Percentiles rank a stretch among this genome's conserved stretches.
phyloP scores from a whole-genome alignment of 441 rosid species.

The Pelargonium fulgidum region DNA sequence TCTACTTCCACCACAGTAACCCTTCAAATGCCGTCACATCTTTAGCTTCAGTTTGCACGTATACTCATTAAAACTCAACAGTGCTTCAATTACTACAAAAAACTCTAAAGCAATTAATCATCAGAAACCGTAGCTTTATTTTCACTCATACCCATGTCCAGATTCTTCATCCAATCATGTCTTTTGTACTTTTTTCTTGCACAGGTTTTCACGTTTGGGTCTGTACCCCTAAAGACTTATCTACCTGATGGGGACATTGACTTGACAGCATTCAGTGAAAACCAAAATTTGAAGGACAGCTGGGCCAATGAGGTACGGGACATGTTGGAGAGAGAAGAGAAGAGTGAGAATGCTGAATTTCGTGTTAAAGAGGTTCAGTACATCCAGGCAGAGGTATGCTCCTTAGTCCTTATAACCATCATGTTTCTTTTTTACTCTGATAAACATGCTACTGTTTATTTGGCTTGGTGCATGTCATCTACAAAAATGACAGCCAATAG shows the following conservation, averaged over 20 bases:
- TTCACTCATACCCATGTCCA: not conserved
- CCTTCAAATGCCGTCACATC: too few relatives aligned
- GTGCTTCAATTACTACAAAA: too few relatives aligned
- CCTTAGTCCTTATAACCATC: not conserved
- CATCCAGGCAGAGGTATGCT: conserved; percentile 20
- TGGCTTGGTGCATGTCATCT: not conserved
- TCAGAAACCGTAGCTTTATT: not conserved
- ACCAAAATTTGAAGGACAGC: conserved; percentile 12
- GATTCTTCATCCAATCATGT: not conserved
- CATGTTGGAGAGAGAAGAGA: conserved; percentile 18
- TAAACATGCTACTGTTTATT: conserved; percentile 4
- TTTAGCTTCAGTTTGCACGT: too few relatives aligned
- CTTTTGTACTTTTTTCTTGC: not conserved
- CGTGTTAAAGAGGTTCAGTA: conserved; percentile 20
- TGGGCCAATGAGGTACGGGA: conserved; percentile 18
- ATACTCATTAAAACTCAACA: too few relatives aligned
- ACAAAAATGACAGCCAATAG: too few relatives aligned
- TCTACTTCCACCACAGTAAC: too few relatives aligned
- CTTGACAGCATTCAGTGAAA: conserved; percentile 18
- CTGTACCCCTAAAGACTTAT: conserved; percentile 23
- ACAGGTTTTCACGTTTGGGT: conserved; percentile 21
- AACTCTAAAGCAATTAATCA: too few relatives aligned
- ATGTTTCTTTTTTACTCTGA: not conserved
- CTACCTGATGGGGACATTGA: conserved; percentile 25
- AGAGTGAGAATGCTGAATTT: conserved; percentile 20